Evolutionary conservation across 305 asterid species (phyloP).

Genomic region (Rubia tinctorum): DNA sequence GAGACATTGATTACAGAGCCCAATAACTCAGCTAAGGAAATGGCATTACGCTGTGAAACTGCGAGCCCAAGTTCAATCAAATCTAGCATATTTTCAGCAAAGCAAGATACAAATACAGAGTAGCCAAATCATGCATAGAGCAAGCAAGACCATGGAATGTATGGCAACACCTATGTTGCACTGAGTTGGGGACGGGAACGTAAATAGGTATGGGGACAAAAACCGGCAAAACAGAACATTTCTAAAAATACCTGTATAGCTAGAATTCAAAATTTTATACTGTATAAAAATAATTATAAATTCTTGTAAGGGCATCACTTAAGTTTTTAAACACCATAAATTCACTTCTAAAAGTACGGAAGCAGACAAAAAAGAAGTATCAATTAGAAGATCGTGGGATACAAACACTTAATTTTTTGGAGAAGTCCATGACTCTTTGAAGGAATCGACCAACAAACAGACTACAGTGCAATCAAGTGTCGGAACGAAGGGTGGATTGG

Average conservation of each 20-base stretch:
- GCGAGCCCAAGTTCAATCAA: background rate
- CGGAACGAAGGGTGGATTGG: background rate
- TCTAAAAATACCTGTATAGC: background rate
- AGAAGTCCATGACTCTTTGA: background rate
- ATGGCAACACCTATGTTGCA: background rate
- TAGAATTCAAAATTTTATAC: too few species aligned
- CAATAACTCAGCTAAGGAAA: background rate
- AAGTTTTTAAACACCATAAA: too few species aligned
- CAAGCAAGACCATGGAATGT: background rate
- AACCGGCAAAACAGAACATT: background rate
- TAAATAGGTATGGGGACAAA: background rate
- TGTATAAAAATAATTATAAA: too few species aligned
- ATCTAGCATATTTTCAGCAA: too few species aligned
- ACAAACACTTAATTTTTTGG: background rate
- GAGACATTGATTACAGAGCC: background rate
- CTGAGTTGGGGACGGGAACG: background rate
- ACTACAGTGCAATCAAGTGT: background rate
- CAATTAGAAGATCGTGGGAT: background rate
- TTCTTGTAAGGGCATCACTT: too few species aligned
- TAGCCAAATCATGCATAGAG: background rate
- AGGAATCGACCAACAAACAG: background rate
- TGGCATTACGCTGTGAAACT: background rate
- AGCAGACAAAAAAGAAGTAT: too few species aligned
- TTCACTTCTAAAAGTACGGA: too few species aligned
- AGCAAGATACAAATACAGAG: background rate